Conservation (phyloP, 192 early-diverging fungal genomes). For the Coemansia aciculifera region DNA sequence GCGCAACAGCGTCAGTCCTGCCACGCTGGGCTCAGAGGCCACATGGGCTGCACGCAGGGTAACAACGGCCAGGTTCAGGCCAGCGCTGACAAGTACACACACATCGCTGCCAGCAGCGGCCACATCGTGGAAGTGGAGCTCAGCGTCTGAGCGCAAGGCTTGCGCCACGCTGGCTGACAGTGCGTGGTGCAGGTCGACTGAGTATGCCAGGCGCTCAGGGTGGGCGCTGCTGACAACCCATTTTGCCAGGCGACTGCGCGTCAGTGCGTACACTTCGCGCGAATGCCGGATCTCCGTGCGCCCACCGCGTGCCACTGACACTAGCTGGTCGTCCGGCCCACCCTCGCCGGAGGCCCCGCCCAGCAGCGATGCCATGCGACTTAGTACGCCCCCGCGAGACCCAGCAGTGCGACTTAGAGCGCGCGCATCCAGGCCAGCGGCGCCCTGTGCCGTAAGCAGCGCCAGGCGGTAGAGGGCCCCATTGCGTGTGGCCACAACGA, state of each 20-base stretch:
- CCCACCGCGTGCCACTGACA: conserved; percentile 32
- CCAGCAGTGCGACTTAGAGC: conserved; percentile 20
- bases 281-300: conserved; percentile 49
- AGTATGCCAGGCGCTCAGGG: conserved; percentile 22
- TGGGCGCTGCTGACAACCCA: conserved; percentile 49
- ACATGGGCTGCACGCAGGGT: conserved; percentile 21
- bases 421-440: conserved; percentile 16
- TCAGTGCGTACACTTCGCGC: conserved; percentile 44
- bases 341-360: conserved; percentile 15
- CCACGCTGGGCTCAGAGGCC: conserved; percentile 20
- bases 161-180: conserved; percentile 11
- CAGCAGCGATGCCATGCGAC: conserved; percentile 46
- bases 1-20: conserved; percentile 26
- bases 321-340: conserved; percentile 21
- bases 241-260: conserved; percentile 35
- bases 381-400: conserved; percentile 24
- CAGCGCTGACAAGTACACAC: conserved; percentile 20
- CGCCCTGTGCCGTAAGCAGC: conserved; percentile 21
- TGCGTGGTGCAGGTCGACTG: conserved; percentile 15
- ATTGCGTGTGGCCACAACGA: conserved; percentile 31
- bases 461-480: conserved; percentile 36
- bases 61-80: conserved; percentile 15
- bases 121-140: conserved; percentile 26
- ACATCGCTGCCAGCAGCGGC: conserved; percentile 25
- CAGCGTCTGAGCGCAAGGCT: conserved; percentile 12